Conservation (phyloP, 1,284 basidiomycete species). For the Papiliotrema nemorosa region DNA sequence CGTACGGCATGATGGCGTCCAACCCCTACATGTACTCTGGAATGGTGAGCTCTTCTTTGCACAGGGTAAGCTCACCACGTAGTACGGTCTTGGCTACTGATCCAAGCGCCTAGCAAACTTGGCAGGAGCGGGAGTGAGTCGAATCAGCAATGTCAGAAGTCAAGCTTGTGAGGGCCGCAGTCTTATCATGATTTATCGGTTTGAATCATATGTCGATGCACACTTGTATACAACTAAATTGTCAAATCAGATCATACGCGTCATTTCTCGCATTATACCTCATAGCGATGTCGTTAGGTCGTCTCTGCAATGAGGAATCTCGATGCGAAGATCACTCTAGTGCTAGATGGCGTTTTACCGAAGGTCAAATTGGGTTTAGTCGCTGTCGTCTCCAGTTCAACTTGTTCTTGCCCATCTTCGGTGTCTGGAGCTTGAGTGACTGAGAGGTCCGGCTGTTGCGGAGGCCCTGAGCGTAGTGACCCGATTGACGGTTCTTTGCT, state of each 20-base stretch:
- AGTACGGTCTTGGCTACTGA: constrained; percentile 13
- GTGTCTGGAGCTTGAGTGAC: not conserved
- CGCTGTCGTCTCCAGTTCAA: not conserved
- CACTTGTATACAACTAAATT: not conserved
- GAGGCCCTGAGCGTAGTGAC: too few species aligned
- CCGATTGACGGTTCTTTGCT: too few species aligned
- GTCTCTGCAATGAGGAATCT: constrained; percentile 36
- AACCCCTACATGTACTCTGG: constrained; percentile 35
- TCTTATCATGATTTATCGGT: not conserved
- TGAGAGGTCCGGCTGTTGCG: too few species aligned
- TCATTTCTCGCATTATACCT: not conserved
- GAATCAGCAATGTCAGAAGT: too few species aligned
- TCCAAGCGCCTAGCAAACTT: not conserved
- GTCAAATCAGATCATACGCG: not conserved
- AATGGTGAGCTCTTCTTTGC: constrained; percentile 21
- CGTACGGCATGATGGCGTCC: constrained; percentile 28
- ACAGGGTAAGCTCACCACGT: not conserved
- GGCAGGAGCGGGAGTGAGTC: too few species aligned
- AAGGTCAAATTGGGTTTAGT: not conserved
- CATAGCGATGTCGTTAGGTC: not conserved
- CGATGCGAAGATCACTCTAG: constrained; percentile 23
- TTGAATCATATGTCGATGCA: not conserved
- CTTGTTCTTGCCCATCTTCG: not conserved
- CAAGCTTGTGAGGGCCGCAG: too few species aligned
- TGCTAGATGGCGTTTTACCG: not conserved